Evolutionary conservation across 805 yeast species (phyloP), one percentile per base, ranked within the genome.

Genomic region (Hanseniaspora jakobsenii): DNA sequence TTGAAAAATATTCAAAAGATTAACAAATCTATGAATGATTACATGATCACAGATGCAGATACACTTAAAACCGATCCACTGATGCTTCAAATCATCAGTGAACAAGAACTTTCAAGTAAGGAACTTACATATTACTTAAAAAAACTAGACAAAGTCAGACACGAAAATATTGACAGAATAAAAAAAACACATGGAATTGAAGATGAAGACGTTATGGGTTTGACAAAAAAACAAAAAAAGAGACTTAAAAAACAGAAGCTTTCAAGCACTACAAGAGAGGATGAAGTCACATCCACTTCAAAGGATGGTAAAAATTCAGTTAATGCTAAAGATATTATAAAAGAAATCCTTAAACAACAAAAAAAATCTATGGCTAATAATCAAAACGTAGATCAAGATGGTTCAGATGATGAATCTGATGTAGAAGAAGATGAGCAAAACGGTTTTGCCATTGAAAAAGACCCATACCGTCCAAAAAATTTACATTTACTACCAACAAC

Each of bases 401-500:
- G 39, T 9, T 49, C 38, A 7, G 51, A 40, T 9, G 51, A 29
- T 5, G 39, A 29, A 5, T 36, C 23, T 3, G 53, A 50, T 5
- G 51, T 49, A 2, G 49, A 44, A 9, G 43, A 36, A 14, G 52
- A 47, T 3, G 55, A 49, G 5, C 51, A 50, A 7, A 48, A 50
- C 9, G 34, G 49, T 21, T 59, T 58, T 36, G 55, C 59, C 9
- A 44, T 70, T 35, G 74, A 54, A 9, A 53, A 43, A 9, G 65
- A 72, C 48, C 60, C 60, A 3, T 71, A 72, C 49, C 61, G 70
- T 38, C 80, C 80, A 2, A 63, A 60, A 42, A 79, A 81, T 55
- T 62, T 81, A 44, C 72, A 69, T 26, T 58, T 59, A 49, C 56
- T 78, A 23, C 85, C 87, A 1, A 77, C 73, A 6, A 70, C 87